Conservation (phyloP, 108 stramenopile genomes). For the Chaetoceros muelleri region DNA sequence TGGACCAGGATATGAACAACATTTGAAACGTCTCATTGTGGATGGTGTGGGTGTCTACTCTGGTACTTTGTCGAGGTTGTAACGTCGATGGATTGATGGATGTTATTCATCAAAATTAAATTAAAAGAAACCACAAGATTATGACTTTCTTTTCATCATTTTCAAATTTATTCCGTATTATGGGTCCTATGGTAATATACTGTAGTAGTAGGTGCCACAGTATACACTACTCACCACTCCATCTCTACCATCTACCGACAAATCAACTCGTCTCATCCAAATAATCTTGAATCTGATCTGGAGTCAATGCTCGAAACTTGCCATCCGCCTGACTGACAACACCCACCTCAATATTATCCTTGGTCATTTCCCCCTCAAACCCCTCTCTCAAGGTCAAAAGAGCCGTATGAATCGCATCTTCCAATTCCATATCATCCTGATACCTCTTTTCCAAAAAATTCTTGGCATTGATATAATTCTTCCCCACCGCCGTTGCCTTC, state of each 20-base stretch:
- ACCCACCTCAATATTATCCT: conserved; percentile 95
- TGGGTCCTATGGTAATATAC: no score
- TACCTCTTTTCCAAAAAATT: conserved; percentile 96
- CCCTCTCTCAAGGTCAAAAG: conserved; percentile 95
- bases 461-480: conserved; percentile 96
- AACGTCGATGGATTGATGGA: no score
- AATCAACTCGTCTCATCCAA: conserved; percentile 85
- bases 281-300: conserved; percentile 98
- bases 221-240: no score
- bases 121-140: no score
- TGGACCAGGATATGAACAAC: conserved; percentile 59
- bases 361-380: conserved; percentile 99
- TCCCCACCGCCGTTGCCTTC: conserved; percentile 99
- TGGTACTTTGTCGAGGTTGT: conserved; percentile 25
- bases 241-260: no score
- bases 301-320: conserved; percentile 89
- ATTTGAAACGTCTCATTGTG: conserved; percentile 59
- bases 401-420: conserved; percentile 99
- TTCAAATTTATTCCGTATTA: no score
- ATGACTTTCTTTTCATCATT: no score
- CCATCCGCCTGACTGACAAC: conserved; percentile 80
- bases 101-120: no score
- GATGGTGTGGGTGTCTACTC: conserved; percentile 66
- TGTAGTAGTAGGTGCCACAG: no score
- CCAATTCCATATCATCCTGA: conserved; percentile 94